These are phyloP conservation scores for Coemansia sp. DNA, from an alignment of 371 early-diverging fungal species.

Conservation along the genomic window DNA sequence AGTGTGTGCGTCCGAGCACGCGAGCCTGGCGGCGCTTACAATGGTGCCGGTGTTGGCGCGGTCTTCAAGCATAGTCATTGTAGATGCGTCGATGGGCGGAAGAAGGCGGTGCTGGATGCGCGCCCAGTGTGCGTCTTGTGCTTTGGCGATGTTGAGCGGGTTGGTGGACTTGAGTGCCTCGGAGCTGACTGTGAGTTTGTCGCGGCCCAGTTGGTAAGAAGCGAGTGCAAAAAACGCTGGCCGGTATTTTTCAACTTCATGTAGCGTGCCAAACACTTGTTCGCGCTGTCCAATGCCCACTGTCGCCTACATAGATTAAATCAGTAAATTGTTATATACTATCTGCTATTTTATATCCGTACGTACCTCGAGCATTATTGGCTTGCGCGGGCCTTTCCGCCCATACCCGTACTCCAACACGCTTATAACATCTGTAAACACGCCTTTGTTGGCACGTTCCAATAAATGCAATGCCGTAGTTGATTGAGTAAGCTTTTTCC, in stretches of 20 bases:
- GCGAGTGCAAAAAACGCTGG: slow-evolving; percentile 45
- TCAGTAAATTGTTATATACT: too few species aligned
- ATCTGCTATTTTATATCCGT: not conserved
- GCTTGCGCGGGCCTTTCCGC: slow-evolving; percentile 35
- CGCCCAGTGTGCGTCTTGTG: slow-evolving; percentile 36
- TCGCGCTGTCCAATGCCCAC: slow-evolving; percentile 23
- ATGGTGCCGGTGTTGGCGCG: slow-evolving; percentile 21
- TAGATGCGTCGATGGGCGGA: slow-evolving; percentile 31
- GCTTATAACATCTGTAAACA: slow-evolving; percentile 30
- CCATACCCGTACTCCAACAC: slow-evolving; percentile 44
- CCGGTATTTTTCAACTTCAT: slow-evolving; percentile 21
- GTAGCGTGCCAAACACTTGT: slow-evolving; percentile 29
- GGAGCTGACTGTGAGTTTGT: slow-evolving; percentile 16
- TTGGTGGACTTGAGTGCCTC: slow-evolving; percentile 22
- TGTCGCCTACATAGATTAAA: slow-evolving; percentile 8
- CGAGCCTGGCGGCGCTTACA: not conserved
- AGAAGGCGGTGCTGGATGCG: slow-evolving; percentile 9
- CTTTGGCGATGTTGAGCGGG: slow-evolving; percentile 41
- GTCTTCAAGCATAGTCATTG: slow-evolving; percentile 27
- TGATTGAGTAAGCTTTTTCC: slow-evolving; percentile 17
- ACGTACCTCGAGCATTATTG: slow-evolving; percentile 27
- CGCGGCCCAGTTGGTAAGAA: slow-evolving; percentile 15
- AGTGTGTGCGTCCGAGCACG: not conserved
- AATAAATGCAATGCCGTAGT: slow-evolving; percentile 25
- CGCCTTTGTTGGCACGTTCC: slow-evolving; percentile 34